Evolutionary conservation across 768 basidiomycete species (phyloP).

Genomic region (Lactifluus rugatus): DNA sequence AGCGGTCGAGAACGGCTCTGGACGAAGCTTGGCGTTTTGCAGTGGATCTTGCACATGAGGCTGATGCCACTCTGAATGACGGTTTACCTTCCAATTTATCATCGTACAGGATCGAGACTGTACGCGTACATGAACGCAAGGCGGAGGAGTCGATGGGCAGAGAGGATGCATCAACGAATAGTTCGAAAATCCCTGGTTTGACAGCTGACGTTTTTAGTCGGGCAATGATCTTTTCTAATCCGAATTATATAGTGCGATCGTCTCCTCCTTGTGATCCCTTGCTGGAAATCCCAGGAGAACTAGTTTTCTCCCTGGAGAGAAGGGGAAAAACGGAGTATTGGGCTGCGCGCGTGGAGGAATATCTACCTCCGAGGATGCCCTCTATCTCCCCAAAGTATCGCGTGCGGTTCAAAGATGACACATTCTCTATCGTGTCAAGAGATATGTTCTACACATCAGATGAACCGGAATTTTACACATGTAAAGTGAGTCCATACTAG

Average conservation of each 20-base stretch:
- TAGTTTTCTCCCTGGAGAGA: slow-evolving; percentile 44
- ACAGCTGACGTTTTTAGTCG: slow-evolving; percentile 16
- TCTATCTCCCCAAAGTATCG: slow-evolving; percentile 38
- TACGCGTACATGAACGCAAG: not conserved
- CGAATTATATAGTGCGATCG: slow-evolving; percentile 22
- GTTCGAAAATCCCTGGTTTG: not conserved
- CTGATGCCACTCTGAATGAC: slow-evolving; percentile 15
- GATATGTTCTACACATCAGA: slow-evolving; percentile 48
- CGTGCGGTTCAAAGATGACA: slow-evolving; percentile 52
- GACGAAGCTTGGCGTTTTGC: slow-evolving; percentile 17
- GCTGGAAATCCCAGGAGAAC: slow-evolving; percentile 57
- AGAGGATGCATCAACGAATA: not conserved
- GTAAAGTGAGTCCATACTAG: slow-evolving; percentile 37
- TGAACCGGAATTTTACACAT: slow-evolving; percentile 53
- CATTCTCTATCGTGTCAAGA: slow-evolving; percentile 32
- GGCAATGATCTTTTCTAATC: slow-evolving; percentile 11
- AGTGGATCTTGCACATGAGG: slow-evolving; percentile 16
- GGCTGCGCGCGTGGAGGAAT: slow-evolving; percentile 54
- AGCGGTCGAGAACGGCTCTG: slow-evolving; percentile 13
- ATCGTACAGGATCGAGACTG: slow-evolving; percentile 6
- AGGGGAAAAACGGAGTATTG: slow-evolving; percentile 38
- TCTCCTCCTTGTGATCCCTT: slow-evolving; percentile 38
- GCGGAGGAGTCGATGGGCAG: not conserved
- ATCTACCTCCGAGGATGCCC: slow-evolving; percentile 35
- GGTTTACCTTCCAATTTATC: slow-evolving; percentile 19